Base-by-base conservation (phyloP, 257 asterid species). In the Nicotiana tomentosiformis region DNA sequence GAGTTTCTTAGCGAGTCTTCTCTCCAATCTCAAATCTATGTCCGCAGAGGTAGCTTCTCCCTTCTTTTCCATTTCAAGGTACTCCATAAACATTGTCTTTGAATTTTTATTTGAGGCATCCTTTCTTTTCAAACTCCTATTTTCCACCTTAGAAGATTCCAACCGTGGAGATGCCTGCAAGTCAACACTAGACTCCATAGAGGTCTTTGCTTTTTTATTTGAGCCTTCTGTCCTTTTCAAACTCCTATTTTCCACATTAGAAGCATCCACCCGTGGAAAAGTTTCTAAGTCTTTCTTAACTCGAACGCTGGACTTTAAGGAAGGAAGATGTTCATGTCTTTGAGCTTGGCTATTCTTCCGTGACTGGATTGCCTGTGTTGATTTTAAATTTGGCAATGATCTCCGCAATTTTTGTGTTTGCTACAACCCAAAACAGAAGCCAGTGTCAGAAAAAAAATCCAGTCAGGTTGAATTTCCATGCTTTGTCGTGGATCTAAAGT, bases 1-100 rank as follows among this genome's bases (percentile, higher is more conserved):
- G 77, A 93, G 97, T 87, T 87, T 95, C 94, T 93, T 90, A 0
- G 94, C 97, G n/a, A 94, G 93, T 87, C 88, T 91, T 86, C 82
- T 91, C 90, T 96, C 97, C 49, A 89, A 84, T 84, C 46, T 86
- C 86, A 92, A 39, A 86, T 95, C 96, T 70, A 90, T 90, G 83
- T 91, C 88, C 6, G 87, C 90, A 4, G 88, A 90, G 61, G 83
- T 10, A 77, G 64, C 39, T 53, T 78, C 74, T 49, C 90, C 92
- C 66, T 70, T 84, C 88, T 30, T 89, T 77, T 95, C 97, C 95
- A 89, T 86, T 60, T 89, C 86, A 62, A 95, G 89, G 56, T 83
- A 89, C 82, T 93, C 87, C 64, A 80, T 84, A 87, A 95, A 91
- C 66, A 86, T 91, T 80, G 85, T 68, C 65, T 90, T 90, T 12